phyloP scores from a whole-genome alignment of 352 stramenopile genomes.

The Pythium brachiatum region DNA sequence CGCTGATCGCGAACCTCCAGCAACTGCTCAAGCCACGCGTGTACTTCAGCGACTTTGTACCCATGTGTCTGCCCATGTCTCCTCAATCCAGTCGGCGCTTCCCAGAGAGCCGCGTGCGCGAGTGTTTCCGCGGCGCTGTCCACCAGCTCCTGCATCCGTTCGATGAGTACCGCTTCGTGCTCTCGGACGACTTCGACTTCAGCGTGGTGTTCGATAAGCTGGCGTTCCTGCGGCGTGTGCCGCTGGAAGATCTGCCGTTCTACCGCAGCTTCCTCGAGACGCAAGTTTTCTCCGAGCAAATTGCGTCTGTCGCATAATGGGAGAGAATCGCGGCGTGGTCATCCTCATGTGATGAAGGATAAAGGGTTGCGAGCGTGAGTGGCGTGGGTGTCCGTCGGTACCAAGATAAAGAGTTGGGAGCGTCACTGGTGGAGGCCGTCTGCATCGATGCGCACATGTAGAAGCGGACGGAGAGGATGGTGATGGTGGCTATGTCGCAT shows the following conservation, averaged over 20 bases:
- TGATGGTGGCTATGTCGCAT: background rate
- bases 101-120: constrained; percentile 54
- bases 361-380: background rate
- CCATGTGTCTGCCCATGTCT: constrained; percentile 45
- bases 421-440: background rate
- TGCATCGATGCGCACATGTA: background rate
- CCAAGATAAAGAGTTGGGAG: background rate
- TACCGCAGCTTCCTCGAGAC: constrained; percentile 83
- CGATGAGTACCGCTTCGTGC: constrained; percentile 79
- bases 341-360: too few relatives aligned
- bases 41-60: constrained; percentile 76
- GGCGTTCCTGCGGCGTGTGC: constrained; percentile 58
- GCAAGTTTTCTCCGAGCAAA: constrained; percentile 84
- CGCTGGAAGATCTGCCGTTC: constrained; percentile 54
- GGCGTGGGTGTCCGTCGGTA: background rate
- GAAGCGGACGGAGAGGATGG: background rate
- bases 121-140: constrained; percentile 53
- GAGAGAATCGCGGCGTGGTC: background rate
- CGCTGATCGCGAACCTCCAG: constrained; percentile 47
- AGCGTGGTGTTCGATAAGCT: constrained; percentile 84
- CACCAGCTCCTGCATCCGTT: constrained; percentile 52
- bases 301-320: constrained; percentile 53
- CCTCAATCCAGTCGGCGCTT: constrained; percentile 35
- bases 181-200: constrained; percentile 86
- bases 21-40: constrained; percentile 71